These are phyloP conservation scores for Thalassiosira profunda DNA, from an alignment of 108 stramenopile species.

Conservation along the genomic window DNA sequence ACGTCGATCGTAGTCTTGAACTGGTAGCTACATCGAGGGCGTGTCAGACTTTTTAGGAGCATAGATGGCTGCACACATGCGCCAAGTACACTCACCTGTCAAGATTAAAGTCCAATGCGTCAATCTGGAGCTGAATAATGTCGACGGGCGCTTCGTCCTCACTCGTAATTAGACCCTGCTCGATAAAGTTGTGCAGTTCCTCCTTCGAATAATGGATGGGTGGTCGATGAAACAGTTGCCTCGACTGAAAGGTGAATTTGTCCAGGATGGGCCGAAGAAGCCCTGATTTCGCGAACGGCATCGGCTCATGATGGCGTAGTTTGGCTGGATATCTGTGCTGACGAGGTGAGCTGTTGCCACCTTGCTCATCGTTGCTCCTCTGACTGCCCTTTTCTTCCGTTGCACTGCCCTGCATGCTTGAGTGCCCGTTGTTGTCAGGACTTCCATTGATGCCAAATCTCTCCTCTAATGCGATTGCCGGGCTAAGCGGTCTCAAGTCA, in stretches of 20 bases:
- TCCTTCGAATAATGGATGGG: conserved; percentile 48
- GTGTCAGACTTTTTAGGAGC: neutral
- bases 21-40: conserved; percentile 25
- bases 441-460: conserved; percentile 11
- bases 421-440: neutral
- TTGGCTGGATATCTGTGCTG: conserved; percentile 20
- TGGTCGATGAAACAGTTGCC: conserved; percentile 47
- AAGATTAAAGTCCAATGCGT: conserved; percentile 38
- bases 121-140: conserved; percentile 47
- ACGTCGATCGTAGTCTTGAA: conserved; percentile 58
- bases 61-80: neutral
- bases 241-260: conserved; percentile 54
- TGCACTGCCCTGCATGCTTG: neutral
- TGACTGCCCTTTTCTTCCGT: neutral
- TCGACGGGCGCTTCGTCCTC: conserved; percentile 31
- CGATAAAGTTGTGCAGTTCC: conserved; percentile 37
- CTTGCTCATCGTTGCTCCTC: neutral
- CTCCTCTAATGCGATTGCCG: conserved; percentile 29
- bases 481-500: neutral
- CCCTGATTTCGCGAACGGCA: conserved; percentile 34
- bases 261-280: conserved; percentile 42
- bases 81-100: conserved; percentile 16
- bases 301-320: conserved; percentile 48
- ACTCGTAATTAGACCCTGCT: conserved; percentile 31
- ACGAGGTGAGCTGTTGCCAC: no score